Evolutionary conservation across 192 early-diverging fungal genomes (phyloP).

Genomic region (Allomyces macrogynus): DNA sequence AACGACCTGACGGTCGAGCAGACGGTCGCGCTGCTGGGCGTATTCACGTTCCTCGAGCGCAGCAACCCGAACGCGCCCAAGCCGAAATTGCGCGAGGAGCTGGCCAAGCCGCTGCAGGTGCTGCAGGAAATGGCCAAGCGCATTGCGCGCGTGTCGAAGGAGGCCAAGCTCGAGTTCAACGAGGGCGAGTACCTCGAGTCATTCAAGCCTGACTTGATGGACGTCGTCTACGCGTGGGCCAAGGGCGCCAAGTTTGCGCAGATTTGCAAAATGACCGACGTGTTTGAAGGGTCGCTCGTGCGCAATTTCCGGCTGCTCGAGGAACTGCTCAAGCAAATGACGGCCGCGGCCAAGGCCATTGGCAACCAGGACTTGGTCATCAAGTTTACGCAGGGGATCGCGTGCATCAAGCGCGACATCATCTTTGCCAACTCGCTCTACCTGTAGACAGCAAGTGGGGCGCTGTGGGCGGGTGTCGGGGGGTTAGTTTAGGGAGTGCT

Average conservation of each 20-base stretch:
- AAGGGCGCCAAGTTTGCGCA: slow-evolving; percentile 75
- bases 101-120: slow-evolving; percentile 45
- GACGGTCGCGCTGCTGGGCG: slow-evolving; percentile 63
- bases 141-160: slow-evolving; percentile 66
- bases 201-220: slow-evolving; percentile 80
- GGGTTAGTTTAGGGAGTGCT: no score
- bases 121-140: slow-evolving; percentile 70
- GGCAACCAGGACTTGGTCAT: slow-evolving; percentile 82
- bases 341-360: slow-evolving; percentile 73
- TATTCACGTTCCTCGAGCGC: slow-evolving; percentile 53
- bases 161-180: slow-evolving; percentile 68
- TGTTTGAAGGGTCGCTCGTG: slow-evolving; percentile 88
- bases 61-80: slow-evolving; percentile 8
- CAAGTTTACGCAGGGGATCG: slow-evolving; percentile 83
- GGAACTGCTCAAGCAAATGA: slow-evolving; percentile 78
- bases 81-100: slow-evolving; percentile 45
- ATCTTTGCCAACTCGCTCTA: slow-evolving; percentile 91
- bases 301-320: slow-evolving; percentile 72
- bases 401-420: slow-evolving; percentile 88
- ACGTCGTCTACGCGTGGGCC: slow-evolving; percentile 81
- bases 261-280: slow-evolving; percentile 84
- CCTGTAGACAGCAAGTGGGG: slow-evolving; percentile 20
- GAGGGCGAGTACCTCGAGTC: slow-evolving; percentile 72
- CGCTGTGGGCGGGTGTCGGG: no score
- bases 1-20: slow-evolving; percentile 81